A percentile compares a stretch with the other conserved stretches of the same genome.
Evolutionary conservation across 75 land plant genomes (phyloP).

Genomic region (Pinus tabuliformis): DNA sequence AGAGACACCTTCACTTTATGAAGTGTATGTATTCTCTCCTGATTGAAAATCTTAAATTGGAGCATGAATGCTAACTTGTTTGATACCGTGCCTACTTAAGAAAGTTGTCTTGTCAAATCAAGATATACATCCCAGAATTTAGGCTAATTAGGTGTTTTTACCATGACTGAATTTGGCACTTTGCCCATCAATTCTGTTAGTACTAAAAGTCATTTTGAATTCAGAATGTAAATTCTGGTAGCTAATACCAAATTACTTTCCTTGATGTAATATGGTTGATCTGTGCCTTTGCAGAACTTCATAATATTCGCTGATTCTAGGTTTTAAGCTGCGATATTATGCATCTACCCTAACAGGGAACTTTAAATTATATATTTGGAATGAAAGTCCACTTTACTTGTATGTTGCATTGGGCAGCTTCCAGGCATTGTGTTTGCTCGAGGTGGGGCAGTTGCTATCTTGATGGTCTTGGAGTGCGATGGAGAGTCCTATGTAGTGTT

Average conservation of each 20-base stretch:
- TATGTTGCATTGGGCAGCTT: conserved; percentile 40
- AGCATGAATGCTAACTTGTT: no score
- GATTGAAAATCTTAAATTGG: no score
- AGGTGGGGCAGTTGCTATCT: conserved; percentile 83
- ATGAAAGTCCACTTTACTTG: conserved; percentile 5
- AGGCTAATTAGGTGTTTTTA: no score
- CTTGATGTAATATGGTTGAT: no score
- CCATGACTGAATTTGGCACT: neutral
- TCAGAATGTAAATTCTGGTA: neutral
- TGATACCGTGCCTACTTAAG: no score
- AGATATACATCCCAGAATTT: no score
- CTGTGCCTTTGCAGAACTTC: no score
- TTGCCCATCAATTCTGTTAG: neutral
- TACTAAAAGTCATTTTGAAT: neutral
- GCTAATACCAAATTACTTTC: neutral
- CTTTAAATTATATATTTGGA: conserved; percentile 3
- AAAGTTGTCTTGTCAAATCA: no score
- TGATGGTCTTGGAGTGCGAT: conserved; percentile 79
- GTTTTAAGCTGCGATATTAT: neutral
- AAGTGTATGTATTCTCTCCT: no score
- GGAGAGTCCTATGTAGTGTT: conserved; percentile 81
- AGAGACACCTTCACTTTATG: no score
- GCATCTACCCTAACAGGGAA: neutral
- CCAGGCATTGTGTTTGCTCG: conserved; percentile 97
- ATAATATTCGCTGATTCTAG: neutral